These are phyloP conservation scores for Cavenderia fasciculata DNA, from an alignment of 78 protist species.

Conservation along the genomic window DNA sequence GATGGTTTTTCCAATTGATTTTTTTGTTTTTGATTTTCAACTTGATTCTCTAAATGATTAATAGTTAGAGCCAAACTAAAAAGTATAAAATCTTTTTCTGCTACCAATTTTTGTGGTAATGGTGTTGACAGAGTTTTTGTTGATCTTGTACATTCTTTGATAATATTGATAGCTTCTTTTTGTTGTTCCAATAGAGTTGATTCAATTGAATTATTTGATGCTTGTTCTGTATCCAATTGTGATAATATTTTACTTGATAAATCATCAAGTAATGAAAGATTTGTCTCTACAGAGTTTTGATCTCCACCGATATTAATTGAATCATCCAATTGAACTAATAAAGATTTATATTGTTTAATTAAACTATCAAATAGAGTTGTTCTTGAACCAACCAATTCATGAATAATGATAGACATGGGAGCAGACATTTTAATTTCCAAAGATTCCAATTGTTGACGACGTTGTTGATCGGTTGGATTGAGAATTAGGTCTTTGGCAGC, in stretches of 20 bases:
- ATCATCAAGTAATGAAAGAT: neutral
- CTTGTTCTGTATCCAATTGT: constrained; percentile 2
- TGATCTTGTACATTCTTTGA: neutral
- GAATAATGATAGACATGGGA: constrained; percentile 13
- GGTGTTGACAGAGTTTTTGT: neutral
- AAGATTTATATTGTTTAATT: constrained; percentile 10
- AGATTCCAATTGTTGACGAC: constrained; percentile 14
- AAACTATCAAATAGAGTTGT: neutral
- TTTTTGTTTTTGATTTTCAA: neutral
- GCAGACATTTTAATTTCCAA: constrained; percentile 6
- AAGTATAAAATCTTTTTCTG: constrained; percentile 7
- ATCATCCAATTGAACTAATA: constrained; percentile 10
- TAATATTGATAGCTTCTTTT: neutral
- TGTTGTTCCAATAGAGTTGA: neutral
- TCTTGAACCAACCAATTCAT: neutral
- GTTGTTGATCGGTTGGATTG: constrained; percentile 5
- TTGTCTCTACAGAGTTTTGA: neutral
- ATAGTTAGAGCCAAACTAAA: neutral
- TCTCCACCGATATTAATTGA: neutral
- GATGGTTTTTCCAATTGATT: neutral
- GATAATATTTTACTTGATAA: neutral
- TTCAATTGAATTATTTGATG: neutral
- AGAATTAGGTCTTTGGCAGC: constrained; percentile 22
- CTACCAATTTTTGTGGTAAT: neutral
- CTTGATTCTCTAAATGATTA: neutral